Base-by-base conservation (phyloP, 305 asterid species). In the Solanum hybrid region DNA sequence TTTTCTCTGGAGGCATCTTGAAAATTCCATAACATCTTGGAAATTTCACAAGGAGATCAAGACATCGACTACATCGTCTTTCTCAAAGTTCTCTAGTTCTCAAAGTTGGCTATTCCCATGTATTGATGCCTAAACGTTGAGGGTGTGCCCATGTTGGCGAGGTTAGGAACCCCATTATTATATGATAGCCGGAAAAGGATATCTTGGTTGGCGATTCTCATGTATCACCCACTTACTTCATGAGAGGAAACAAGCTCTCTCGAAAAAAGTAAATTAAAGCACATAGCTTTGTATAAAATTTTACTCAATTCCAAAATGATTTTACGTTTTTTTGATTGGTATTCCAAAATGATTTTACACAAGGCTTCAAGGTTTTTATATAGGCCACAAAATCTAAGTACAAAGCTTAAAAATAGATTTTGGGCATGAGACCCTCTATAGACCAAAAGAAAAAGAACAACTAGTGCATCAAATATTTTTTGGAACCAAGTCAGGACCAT, bases 211-310 rank as follows among this genome's bases (percentile, higher is more conserved):
- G 42, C 10, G 2, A 20, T 77, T 77, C 82, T 24, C 46, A 81
- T 26, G 86, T 17, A 81, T 81, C 34, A 81, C 86, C 32, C 86
- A 80, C 86, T 38, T 37, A 32, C 40, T 32, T 78, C 35, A 40
- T 80, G 35, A 80, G 36, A 80, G 86, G 86, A 79, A 78, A 79
- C 86, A 81, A 27, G 66, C 86, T 81, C 69, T 26, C 86, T 80
- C 6, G n/a, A n/a, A 24, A 36, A 13, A 24, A 26, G 35, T 27
- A 80, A 80, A 80, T 27, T 80, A 38, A 38, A 24, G 86, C 35
- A 80, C 24, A 38, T 0, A 24, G 64, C 14, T 13, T 14, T 34
- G 2, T 37, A n/a, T 6, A 14, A 81, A 4, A 4, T 26, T 26
- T 81, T 81, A 13, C 35, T 40, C 64, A 81, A 81, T 81, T 76